Base-by-base conservation (phyloP, 2,329 filamentous ascomycete genomes). In the Pestalotiopsis fici region DNA sequence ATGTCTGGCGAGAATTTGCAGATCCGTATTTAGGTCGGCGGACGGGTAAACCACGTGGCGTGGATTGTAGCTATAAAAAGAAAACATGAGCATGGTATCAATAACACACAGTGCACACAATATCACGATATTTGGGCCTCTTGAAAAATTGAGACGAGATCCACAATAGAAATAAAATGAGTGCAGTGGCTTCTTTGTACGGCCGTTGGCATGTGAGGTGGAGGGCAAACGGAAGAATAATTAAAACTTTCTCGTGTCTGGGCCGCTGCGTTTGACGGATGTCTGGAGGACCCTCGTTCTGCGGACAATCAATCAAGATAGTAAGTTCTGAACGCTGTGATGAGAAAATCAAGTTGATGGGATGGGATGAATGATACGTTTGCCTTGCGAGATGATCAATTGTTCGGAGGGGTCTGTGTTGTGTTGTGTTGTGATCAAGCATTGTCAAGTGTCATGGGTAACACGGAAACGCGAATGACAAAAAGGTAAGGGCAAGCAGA, bases 11-110 rank as follows among this genome's bases (percentile, higher is more conserved):
- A 21, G 18, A 21, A n/a, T 50, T 21, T 21, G 15, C n/a, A 11
- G 43, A 35, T 11, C 31, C 6, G 11, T 35, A 35, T 35, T 11
- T 35, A 35, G 31, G 31, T 35, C 31, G 31, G 11, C 31, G 31
- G 31, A 7, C 31, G 11, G 11, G 31, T 35, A 6, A 35, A 35
- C 6, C 6, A 35, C 31, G 43, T 21, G 43, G 39, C 39, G 39
- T 3, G 43, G 43, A 3, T 50, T 50, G 18, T 69, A 67, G 54
- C 27, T 71, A 67, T 69, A 71, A 62, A 71, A 70, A 62, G 70
- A 70, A 50, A n/a, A n/a, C 15, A 50, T 18, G 9, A 50, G 18
- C 43, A 50, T 50, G 43, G n/a, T 50, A 50, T 50, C n/a, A 50
- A 23, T 50, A 50, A 11, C 31, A 11, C 15, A 50, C 43, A 50